Percentiles rank a stretch among this genome's conserved stretches.
phyloP scores from a whole-genome alignment of 2,329 filamentous ascomycete species.

The Penicillium palitans region DNA sequence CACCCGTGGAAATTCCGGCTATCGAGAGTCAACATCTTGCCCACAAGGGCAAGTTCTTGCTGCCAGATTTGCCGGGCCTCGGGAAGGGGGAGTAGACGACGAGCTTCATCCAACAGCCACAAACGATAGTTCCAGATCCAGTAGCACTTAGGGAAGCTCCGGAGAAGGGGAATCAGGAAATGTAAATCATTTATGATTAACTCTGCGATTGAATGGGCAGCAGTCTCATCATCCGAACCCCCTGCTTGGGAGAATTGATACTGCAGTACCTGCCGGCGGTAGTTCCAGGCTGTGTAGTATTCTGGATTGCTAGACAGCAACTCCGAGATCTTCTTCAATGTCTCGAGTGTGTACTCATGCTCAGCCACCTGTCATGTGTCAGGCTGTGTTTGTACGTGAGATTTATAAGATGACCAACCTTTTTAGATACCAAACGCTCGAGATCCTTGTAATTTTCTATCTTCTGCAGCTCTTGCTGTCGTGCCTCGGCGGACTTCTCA shows the following conservation, averaged over 20 bases:
- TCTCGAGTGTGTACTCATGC: conserved; percentile 44
- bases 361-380: conserved; percentile 37
- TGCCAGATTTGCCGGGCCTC: conserved; percentile 71
- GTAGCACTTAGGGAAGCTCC: conserved; percentile 93
- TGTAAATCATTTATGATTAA: conserved; percentile 71
- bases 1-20: conserved; percentile 95
- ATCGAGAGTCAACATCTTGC: conserved; percentile 85
- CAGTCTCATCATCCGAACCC: conserved; percentile 31
- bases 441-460: conserved; percentile 74
- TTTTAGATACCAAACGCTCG: conserved; percentile 66
- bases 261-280: conserved; percentile 67
- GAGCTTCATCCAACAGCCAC: conserved; percentile 77
- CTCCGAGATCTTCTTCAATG: conserved; percentile 46
- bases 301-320: conserved; percentile 49
- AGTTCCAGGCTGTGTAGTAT: conserved; percentile 53
- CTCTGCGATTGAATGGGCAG: conserved; percentile 48
- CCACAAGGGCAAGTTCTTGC: conserved; percentile 76
- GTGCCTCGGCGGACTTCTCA: conserved; percentile 67
- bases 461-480: conserved; percentile 69
- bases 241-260: conserved; percentile 53
- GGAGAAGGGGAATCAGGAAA: conserved; percentile 81
- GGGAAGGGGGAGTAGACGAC: conserved; percentile 58
- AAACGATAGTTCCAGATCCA: conserved; percentile 98
- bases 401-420: conserved; percentile 52
- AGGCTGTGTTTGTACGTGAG: conserved; percentile 7